A percentile compares a stretch with the other conserved stretches of the same genome.
These are phyloP conservation scores for Haplosporangium gracile DNA, from an alignment of 192 early-diverging fungal genomes.

Conservation along the genomic window DNA sequence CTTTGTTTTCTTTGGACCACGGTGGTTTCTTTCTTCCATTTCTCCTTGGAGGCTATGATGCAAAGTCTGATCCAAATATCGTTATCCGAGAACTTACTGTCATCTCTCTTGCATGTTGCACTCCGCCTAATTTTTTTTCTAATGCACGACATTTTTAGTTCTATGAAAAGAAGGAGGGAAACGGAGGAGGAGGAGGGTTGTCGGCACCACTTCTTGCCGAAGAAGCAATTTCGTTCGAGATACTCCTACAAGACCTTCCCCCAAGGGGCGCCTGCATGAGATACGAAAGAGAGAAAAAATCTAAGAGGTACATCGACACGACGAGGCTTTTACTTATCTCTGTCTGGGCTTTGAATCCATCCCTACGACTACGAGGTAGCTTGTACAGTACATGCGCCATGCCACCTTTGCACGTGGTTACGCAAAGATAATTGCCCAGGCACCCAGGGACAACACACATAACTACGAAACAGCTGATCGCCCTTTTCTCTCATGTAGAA, in stretches of 20 bases:
- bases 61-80: background rate
- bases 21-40: background rate
- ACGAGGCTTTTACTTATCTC: background rate
- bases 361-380: background rate
- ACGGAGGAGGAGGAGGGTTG: background rate
- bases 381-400: background rate
- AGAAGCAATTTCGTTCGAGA: background rate
- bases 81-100: slow-evolving; percentile 2
- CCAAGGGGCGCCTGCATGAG: background rate
- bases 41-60: background rate
- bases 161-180: background rate
- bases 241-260: background rate
- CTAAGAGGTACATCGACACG: background rate
- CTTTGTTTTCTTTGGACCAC: background rate
- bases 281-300: background rate
- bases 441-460: too few relatives aligned
- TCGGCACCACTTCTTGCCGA: slow-evolving; percentile 7
- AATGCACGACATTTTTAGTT: background rate
- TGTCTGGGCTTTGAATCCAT: too few relatives aligned
- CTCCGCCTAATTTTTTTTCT: background rate
- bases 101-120: background rate
- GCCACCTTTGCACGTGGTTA: slow-evolving; percentile 3
- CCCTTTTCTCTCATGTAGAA: background rate
- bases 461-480: slow-evolving; percentile 5
- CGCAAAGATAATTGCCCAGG: background rate